Conservation (phyloP, 2,329 filamentous ascomycete species). For the Scedosporium apiospermum region DNA sequence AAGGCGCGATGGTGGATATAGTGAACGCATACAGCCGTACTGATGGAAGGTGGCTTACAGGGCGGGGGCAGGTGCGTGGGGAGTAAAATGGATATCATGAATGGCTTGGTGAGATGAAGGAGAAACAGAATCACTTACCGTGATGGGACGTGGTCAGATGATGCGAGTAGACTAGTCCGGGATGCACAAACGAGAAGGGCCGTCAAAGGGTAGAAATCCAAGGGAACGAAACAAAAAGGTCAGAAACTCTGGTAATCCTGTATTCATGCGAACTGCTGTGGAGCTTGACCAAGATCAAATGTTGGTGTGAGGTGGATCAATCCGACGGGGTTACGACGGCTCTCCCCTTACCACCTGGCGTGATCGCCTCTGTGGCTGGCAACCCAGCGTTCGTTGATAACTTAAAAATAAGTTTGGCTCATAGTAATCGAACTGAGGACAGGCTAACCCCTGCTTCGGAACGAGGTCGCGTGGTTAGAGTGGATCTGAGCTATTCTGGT, state of each 20-base stretch:
- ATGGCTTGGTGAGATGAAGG: not conserved
- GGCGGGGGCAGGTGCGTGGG: no score
- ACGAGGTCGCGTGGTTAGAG: not conserved
- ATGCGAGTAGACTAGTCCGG: not conserved
- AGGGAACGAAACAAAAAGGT: not conserved
- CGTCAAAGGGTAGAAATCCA: not conserved
- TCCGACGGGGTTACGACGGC: not conserved
- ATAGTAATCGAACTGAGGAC: not conserved
- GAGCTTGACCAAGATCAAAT: no score
- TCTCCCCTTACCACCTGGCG: not conserved
- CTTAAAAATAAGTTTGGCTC: not conserved
- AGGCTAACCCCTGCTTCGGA: not conserved
- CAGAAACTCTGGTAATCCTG: no score
- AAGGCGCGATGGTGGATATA: not conserved
- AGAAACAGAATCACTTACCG: not conserved
- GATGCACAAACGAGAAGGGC: not conserved
- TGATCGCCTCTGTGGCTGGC: not conserved
- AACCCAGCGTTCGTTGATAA: not conserved
- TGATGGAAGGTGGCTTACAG: no score
- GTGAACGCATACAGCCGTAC: no score
- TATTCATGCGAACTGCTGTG: no score
- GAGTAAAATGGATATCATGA: not conserved
- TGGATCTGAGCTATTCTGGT: not conserved
- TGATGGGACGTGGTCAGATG: not conserved
- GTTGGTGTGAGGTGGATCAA: no score